These are phyloP conservation scores for Leishmania braziliensis DNA, from an alignment of 208 protist genomes.

Conservation along the genomic window DNA sequence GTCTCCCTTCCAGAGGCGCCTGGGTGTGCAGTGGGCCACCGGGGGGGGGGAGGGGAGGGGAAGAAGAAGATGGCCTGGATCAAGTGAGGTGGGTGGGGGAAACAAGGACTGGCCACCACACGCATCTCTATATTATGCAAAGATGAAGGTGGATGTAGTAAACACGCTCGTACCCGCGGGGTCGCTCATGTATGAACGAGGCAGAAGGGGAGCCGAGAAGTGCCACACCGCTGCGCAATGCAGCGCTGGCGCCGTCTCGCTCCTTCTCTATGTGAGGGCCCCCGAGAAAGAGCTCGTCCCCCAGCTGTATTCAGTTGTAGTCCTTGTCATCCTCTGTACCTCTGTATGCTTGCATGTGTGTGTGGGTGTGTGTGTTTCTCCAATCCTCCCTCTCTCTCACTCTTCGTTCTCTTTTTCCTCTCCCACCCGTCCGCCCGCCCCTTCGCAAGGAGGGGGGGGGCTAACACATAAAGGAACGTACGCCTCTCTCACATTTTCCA, in stretches of 20 bases:
- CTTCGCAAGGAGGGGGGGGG: background rate
- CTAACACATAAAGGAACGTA: background rate
- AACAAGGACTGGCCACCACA: background rate
- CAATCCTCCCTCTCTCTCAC: no score
- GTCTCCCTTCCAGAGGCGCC: background rate
- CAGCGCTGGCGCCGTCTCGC: background rate
- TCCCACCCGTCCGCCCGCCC: background rate
- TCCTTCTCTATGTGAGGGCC: background rate
- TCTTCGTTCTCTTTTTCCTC: background rate
- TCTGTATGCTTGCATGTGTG: background rate
- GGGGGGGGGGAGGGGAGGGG: background rate
- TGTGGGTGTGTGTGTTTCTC: background rate
- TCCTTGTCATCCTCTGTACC: background rate
- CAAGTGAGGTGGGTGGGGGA: background rate
- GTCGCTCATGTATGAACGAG: background rate
- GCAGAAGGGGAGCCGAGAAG: background rate
- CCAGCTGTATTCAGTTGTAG: background rate
- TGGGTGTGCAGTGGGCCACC: background rate
- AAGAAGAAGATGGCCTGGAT: background rate
- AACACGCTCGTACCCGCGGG: background rate
- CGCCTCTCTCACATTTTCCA: background rate
- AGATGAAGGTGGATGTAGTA: background rate
- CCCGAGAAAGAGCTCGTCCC: background rate
- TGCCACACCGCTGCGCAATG: background rate
- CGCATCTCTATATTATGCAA: background rate